Evolutionary conservation across 2,329 filamentous ascomycete species (phyloP).

Genomic region (Microascus cirrosus): DNA sequence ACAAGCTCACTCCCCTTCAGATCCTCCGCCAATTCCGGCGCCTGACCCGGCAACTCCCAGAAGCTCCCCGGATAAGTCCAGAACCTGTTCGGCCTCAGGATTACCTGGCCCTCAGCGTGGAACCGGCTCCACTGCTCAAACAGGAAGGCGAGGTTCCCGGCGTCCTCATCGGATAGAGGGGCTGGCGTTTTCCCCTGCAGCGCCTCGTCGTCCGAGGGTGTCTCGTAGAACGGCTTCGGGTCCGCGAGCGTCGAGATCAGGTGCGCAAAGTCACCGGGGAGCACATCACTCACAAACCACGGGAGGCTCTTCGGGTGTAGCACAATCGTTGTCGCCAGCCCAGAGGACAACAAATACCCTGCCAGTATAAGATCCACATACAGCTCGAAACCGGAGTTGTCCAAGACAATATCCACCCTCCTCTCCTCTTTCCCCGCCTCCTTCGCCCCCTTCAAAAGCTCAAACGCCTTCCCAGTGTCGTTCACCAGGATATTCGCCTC

Average conservation of each 20-base stretch:
- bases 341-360: slow-evolving; percentile 75
- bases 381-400: slow-evolving; percentile 95
- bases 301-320: slow-evolving; percentile 91
- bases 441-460: slow-evolving; percentile 53
- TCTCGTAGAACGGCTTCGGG: slow-evolving; percentile 69
- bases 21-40: slow-evolving; percentile 60
- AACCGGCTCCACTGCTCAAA: slow-evolving; percentile 72
- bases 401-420: slow-evolving; percentile 85
- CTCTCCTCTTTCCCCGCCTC: slow-evolving; percentile 54
- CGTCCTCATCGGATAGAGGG: slow-evolving; percentile 57
- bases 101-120: slow-evolving; percentile 74
- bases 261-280: slow-evolving; percentile 75
- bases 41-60: slow-evolving; percentile 69
- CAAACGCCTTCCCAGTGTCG: slow-evolving; percentile 65
- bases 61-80: slow-evolving; percentile 85
- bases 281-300: slow-evolving; percentile 96
- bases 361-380: slow-evolving; percentile 91
- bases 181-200: slow-evolving; percentile 43
- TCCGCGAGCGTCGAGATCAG: slow-evolving; percentile 70
- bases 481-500: slow-evolving; percentile 91
- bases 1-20: slow-evolving; percentile 76
- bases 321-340: slow-evolving; percentile 76
- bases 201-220: slow-evolving; percentile 56
- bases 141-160: slow-evolving; percentile 58
- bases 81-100: slow-evolving; percentile 75